Percentiles rank a stretch among this genome's conserved stretches.
Evolutionary conservation across 2,329 filamentous ascomycete species (phyloP).

Genomic region (Colletotrichum gigasporum): DNA sequence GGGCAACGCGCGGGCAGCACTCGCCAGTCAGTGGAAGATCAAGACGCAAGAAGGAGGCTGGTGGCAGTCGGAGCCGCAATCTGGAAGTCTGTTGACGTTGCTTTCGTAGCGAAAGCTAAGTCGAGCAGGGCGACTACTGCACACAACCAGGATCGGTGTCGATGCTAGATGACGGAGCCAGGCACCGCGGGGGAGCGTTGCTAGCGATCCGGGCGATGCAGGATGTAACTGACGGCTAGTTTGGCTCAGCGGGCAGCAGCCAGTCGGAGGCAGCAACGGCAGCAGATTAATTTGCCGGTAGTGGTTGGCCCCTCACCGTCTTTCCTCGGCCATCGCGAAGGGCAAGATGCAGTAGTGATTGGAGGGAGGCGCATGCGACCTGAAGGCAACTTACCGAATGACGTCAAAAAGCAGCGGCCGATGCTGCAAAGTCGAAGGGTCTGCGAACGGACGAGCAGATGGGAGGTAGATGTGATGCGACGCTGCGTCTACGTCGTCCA

Average conservation of each 20-base stretch:
- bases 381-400: conserved; percentile 25
- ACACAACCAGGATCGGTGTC: conserved; percentile 6
- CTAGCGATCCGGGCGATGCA: conserved; percentile 10
- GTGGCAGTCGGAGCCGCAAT: background rate
- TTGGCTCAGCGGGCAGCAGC: conserved; percentile 1
- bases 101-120: background rate
- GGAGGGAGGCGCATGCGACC: conserved; percentile 3
- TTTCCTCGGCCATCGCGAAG: background rate
- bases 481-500: background rate
- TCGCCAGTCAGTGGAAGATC: background rate
- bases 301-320: conserved; percentile 15
- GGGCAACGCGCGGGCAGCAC: background rate
- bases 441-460: background rate
- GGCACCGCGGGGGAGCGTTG: conserved; percentile 6
- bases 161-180: conserved; percentile 25
- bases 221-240: background rate
- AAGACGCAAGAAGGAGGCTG: background rate
- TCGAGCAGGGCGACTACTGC: conserved; percentile 23
- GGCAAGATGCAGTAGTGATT: conserved; percentile 15
- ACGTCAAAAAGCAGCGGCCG: conserved; percentile 24
- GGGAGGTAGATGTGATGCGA: conserved; percentile 2
- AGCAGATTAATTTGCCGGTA: background rate
- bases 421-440: conserved; percentile 3
- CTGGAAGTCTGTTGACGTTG: background rate
- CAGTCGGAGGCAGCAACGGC: background rate